phyloP scores from a whole-genome alignment of 75 land plant species.

The Selaginella moellendorffii region DNA sequence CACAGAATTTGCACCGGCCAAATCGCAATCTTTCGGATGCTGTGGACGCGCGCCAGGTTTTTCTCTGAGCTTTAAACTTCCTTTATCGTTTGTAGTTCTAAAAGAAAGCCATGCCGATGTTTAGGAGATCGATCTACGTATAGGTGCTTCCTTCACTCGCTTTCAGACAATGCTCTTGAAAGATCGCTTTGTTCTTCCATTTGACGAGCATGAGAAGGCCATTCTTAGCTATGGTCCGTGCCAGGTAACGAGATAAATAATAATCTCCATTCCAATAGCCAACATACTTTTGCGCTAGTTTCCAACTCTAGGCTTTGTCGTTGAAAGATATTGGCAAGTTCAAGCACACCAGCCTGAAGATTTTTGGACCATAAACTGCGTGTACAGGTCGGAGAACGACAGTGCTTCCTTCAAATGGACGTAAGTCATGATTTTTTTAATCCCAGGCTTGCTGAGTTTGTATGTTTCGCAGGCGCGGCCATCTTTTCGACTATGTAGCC shows the following conservation, averaged over 20 bases:
- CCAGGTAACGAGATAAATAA: conserved; percentile 46
- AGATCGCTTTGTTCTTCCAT: conserved; percentile 63
- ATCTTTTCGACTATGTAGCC: conserved; percentile 72
- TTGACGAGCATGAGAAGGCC: conserved; percentile 49
- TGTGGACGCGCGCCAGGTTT: conserved; percentile 78
- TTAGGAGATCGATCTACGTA: conserved; percentile 89
- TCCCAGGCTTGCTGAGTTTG: too few species aligned
- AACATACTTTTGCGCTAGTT: conserved; percentile 39
- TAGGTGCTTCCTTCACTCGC: conserved; percentile 90
- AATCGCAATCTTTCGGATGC: conserved; percentile 73
- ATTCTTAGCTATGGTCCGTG: conserved; percentile 86
- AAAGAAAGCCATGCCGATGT: neutral
- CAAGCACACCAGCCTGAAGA: conserved; percentile 88
- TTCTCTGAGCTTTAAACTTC: neutral
- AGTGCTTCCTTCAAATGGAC: conserved; percentile 62
- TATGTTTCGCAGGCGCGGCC: conserved; percentile 53
- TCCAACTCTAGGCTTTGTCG: conserved; percentile 87
- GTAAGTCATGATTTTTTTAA: too few species aligned
- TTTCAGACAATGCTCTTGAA: conserved; percentile 76
- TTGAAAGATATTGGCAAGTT: conserved; percentile 82
- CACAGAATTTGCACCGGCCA: conserved; percentile 58
- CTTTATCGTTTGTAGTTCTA: neutral
- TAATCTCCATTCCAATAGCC: too few species aligned
- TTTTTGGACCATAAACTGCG: conserved; percentile 80
- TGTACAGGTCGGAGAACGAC: conserved; percentile 57